A percentile compares a stretch with the other conserved stretches of the same genome.
phyloP scores from a whole-genome alignment of 139 green algal species.

The Limnomonas spitsbergensis region DNA sequence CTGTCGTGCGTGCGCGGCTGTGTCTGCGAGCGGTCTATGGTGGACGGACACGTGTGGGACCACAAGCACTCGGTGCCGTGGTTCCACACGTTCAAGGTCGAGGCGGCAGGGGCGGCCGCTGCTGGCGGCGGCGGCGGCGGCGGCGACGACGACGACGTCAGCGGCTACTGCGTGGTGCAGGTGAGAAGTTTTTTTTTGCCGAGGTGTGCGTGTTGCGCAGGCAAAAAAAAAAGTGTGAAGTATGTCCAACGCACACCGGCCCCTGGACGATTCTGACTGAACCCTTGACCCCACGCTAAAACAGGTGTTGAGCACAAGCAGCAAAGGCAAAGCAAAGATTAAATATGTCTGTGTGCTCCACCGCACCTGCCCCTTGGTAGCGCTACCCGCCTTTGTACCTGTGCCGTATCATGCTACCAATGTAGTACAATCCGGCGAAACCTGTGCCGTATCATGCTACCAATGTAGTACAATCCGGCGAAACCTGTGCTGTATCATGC shows the following conservation, averaged over 20 bases:
- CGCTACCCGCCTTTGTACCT: not conserved
- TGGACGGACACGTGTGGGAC: not conserved
- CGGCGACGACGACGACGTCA: not conserved
- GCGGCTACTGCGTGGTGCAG: not conserved
- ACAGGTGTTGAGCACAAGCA: not conserved
- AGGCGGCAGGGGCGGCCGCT: not conserved
- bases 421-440: not conserved
- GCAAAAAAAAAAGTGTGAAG: not conserved
- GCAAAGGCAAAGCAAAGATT: not conserved
- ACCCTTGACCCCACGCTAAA: not conserved
- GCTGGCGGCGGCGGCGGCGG: not conserved
- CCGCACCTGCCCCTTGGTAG: not conserved
- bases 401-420: not conserved
- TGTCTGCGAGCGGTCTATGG: not conserved
- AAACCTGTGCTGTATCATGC: not conserved
- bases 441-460: not conserved
- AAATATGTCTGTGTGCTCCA: not conserved
- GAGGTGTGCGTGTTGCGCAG: not conserved
- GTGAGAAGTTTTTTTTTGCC: not conserved
- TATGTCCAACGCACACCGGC: not conserved
- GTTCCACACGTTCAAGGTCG: not conserved
- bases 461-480: no score
- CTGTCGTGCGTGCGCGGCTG: not conserved
- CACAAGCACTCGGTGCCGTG: not conserved
- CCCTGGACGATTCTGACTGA: no score